Conservation (phyloP, 1,139 yeast species). For the Taphrina pruni region DNA sequence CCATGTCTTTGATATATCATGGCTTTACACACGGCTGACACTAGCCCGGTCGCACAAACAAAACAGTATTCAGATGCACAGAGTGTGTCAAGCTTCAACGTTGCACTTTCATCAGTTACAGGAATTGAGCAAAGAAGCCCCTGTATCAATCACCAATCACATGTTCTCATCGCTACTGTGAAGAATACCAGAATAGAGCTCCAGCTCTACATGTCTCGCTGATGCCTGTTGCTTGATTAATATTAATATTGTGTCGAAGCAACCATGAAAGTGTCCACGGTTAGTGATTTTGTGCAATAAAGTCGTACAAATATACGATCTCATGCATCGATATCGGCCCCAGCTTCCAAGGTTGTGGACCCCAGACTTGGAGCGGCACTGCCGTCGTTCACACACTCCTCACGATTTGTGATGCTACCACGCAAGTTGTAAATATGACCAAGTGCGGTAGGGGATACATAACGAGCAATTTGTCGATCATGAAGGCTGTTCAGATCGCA, state of each 20-base stretch:
- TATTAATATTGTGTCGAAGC: background rate
- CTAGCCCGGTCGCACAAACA: background rate
- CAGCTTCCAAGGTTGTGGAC: slow-evolving; percentile 4
- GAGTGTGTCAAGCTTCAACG: background rate
- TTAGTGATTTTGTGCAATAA: background rate
- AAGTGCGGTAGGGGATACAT: too few relatives aligned
- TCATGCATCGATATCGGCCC: slow-evolving; percentile 15
- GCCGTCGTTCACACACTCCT: slow-evolving; percentile 11
- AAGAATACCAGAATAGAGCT: too few relatives aligned
- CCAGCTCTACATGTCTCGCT: too few relatives aligned
- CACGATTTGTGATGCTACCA: background rate
- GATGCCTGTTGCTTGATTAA: background rate
- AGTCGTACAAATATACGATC: background rate
- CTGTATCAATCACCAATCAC: too few relatives aligned
- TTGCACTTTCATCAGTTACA: too few relatives aligned
- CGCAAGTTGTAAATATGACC: too few relatives aligned
- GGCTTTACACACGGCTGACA: background rate
- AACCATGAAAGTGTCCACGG: too few relatives aligned
- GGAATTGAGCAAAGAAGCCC: too few relatives aligned
- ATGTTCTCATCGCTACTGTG: too few relatives aligned
- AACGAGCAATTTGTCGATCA: background rate
- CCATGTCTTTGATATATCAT: background rate
- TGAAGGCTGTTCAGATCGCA: slow-evolving; percentile 40
- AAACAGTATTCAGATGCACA: background rate
- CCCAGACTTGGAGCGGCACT: slow-evolving; percentile 3